phyloP scores from a whole-genome alignment of 2,329 filamentous ascomycete genomes.

The Thielaviopsis ethacetica region DNA sequence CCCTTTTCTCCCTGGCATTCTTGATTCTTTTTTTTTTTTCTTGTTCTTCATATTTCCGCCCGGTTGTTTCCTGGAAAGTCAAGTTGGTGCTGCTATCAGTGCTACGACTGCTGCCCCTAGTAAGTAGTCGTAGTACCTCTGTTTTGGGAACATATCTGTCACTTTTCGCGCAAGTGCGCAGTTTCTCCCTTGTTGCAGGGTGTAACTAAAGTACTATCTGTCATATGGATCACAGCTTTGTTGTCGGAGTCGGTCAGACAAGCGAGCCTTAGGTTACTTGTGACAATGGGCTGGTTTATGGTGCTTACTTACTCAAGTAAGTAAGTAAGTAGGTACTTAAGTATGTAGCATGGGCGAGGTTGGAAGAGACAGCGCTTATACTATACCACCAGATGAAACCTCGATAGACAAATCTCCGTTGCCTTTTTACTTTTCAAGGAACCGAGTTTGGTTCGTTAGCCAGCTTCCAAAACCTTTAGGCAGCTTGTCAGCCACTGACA shows the following conservation, averaged over 20 bases:
- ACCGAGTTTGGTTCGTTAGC: neutral
- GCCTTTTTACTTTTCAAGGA: neutral
- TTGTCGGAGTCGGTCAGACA: too few relatives aligned
- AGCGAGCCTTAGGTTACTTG: neutral
- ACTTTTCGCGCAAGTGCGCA: neutral
- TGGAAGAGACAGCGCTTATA: neutral
- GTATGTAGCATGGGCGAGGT: neutral
- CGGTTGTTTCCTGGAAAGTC: neutral
- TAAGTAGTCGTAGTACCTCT: neutral
- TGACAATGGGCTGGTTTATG: neutral
- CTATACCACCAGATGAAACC: neutral
- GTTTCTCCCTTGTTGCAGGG: neutral
- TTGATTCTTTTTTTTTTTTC: neutral
- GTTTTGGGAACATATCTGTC: neutral
- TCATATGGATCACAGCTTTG: too few relatives aligned
- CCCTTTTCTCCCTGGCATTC: neutral
- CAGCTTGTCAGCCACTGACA: neutral
- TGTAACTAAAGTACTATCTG: too few relatives aligned
- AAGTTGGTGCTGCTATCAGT: neutral
- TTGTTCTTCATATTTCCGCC: neutral
- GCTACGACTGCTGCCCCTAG: neutral
- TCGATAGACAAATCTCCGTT: neutral
- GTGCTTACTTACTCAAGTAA: neutral
- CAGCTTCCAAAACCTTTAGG: neutral
- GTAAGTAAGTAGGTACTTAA: too few relatives aligned